These are phyloP conservation scores for Elongisporangium anandrum DNA, from an alignment of 352 stramenopile species.

Conservation along the genomic window DNA sequence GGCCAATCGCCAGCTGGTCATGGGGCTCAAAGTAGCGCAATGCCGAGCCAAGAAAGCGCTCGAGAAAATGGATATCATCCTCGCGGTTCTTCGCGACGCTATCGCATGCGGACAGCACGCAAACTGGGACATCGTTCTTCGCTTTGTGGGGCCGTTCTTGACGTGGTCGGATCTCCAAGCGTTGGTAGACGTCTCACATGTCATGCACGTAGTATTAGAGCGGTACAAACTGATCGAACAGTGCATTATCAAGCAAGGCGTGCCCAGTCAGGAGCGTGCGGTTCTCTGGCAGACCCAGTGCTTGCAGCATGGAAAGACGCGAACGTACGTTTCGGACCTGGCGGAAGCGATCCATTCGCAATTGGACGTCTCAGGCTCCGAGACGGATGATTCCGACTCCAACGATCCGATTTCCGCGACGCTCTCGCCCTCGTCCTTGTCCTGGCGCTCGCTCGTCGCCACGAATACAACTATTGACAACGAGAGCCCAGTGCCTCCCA, in stretches of 20 bases:
- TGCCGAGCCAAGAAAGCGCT: slow-evolving; percentile 43
- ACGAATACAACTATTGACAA: slow-evolving; percentile 14
- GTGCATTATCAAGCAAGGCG: slow-evolving; percentile 20
- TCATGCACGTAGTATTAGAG: slow-evolving; percentile 18
- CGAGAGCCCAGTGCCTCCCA: neutral
- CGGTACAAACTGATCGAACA: slow-evolving; percentile 20
- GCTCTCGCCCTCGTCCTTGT: slow-evolving; percentile 6
- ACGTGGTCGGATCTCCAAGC: slow-evolving; percentile 38
- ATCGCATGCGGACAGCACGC: slow-evolving; percentile 9
- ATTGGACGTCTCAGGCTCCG: slow-evolving; percentile 40
- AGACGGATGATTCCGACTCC: slow-evolving; percentile 37
- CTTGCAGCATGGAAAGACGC: slow-evolving; percentile 41
- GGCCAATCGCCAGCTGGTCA: slow-evolving; percentile 60
- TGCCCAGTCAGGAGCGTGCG: slow-evolving; percentile 6
- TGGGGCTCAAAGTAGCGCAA: slow-evolving; percentile 66
- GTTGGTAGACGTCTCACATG: slow-evolving; percentile 27
- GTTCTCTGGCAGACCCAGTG: slow-evolving; percentile 44
- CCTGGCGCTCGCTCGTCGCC: slow-evolving; percentile 3
- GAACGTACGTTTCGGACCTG: slow-evolving; percentile 44
- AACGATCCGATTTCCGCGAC: slow-evolving; percentile 10
- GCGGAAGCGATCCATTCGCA: slow-evolving; percentile 39
- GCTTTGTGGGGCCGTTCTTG: slow-evolving; percentile 21
- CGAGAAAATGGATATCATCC: slow-evolving; percentile 54
- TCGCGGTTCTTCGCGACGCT: slow-evolving; percentile 41
- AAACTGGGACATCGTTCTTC: slow-evolving; percentile 27